Percentiles rank a stretch among this genome's conserved stretches.
These are phyloP conservation scores for Saturnispora bothae DNA, from an alignment of 805 yeast genomes.

Conservation along the genomic window DNA sequence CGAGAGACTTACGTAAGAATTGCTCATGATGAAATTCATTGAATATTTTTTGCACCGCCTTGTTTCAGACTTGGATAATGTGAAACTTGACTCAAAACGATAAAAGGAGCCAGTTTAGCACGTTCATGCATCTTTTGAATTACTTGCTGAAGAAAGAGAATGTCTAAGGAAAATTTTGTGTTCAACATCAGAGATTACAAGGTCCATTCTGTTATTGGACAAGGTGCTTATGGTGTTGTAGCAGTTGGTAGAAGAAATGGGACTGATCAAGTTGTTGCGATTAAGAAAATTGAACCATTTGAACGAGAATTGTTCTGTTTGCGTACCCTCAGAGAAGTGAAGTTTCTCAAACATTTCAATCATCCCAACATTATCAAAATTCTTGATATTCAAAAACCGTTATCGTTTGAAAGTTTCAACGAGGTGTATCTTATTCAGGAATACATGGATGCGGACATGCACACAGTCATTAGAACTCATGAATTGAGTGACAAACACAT, in stretches of 20 bases:
- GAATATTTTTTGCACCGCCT: conserved; percentile 9
- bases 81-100: conserved; percentile 2
- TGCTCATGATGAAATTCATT: neutral
- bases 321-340: conserved; percentile 62
- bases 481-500: conserved; percentile 54
- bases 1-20: neutral
- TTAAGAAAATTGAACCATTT: conserved; percentile 68
- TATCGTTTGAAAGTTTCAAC: conserved; percentile 44
- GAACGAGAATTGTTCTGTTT: conserved; percentile 54
- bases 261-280: conserved; percentile 53
- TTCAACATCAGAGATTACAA: conserved; percentile 57
- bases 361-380: conserved; percentile 68
- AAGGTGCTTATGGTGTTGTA: conserved; percentile 77
- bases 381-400: conserved; percentile 57
- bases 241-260: conserved; percentile 58
- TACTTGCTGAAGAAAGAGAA: conserved; percentile 3
- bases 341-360: conserved; percentile 50
- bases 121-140: too few species aligned
- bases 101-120: neutral
- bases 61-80: conserved; percentile 4
- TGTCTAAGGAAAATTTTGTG: conserved; percentile 34
- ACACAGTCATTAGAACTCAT: conserved; percentile 48
- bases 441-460: conserved; percentile 66
- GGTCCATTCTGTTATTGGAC: conserved; percentile 54
- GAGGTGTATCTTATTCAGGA: conserved; percentile 74